Percentiles rank a stretch among this genome's conserved stretches.
Conservation (phyloP, 129 eudicot species). For the Heracleum sosnowskyi region DNA sequence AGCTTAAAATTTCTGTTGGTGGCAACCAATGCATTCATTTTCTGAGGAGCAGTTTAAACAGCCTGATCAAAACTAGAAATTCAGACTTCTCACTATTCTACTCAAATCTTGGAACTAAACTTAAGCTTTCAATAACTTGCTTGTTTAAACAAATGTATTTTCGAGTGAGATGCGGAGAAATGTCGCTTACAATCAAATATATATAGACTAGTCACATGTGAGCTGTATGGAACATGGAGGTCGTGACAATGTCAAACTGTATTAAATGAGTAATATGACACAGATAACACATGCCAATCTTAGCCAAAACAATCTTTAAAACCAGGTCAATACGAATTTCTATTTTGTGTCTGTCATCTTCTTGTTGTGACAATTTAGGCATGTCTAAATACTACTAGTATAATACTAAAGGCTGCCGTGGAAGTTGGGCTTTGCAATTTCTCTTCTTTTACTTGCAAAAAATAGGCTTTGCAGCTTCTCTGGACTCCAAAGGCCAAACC, state of each 20-base stretch:
- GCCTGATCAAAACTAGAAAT: not conserved
- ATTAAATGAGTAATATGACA: not conserved
- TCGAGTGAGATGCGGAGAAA: not conserved
- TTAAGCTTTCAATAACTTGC: not conserved
- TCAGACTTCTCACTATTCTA: not conserved
- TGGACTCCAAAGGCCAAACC: not conserved
- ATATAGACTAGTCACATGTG: slow-evolving; percentile 16
- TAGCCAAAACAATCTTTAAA: not conserved
- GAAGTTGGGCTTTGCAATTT: not conserved
- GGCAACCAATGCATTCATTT: slow-evolving; percentile 93
- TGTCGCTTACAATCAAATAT: slow-evolving; percentile 6
- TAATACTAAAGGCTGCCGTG: not conserved
- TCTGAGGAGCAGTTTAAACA: slow-evolving; percentile 2
- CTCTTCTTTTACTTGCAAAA: not conserved
- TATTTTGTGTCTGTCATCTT: not conserved
- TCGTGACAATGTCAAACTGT: not conserved
- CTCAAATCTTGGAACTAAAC: not conserved
- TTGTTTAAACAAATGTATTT: not conserved
- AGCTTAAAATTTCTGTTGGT: slow-evolving; percentile 92
- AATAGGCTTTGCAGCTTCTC: not conserved
- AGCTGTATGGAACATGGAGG: slow-evolving; percentile 1
- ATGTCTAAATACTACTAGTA: not conserved
- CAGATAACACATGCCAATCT: slow-evolving; percentile 1
- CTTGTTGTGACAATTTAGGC: not conserved
- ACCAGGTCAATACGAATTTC: not conserved